phyloP scores from a whole-genome alignment of 2,329 filamentous ascomycete genomes.

The Pseudomassariella vexata region DNA sequence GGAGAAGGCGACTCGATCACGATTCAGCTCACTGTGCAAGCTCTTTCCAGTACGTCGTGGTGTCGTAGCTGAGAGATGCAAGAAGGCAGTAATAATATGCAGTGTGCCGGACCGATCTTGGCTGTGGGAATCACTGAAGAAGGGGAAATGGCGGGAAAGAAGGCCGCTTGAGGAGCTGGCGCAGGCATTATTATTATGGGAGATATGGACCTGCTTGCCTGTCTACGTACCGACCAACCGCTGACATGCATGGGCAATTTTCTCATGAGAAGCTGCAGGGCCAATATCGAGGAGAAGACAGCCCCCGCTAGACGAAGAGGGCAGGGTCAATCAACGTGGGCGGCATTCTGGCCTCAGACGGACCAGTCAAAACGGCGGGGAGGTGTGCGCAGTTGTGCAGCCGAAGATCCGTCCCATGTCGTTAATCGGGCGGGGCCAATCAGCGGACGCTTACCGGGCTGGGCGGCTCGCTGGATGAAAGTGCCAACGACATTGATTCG shows the following conservation, averaged over 20 bases:
- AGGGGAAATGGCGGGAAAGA: slow-evolving; percentile 5
- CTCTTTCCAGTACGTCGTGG: no score
- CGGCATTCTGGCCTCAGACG: slow-evolving; percentile 18
- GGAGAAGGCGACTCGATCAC: not conserved
- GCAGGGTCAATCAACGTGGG: slow-evolving; percentile 8
- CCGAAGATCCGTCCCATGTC: slow-evolving; percentile 6
- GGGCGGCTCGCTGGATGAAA: slow-evolving; percentile 23
- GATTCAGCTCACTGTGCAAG: not conserved
- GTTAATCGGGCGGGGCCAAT: slow-evolving; percentile 19
- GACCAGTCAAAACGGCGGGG: slow-evolving; percentile 22
- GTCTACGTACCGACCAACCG: no score
- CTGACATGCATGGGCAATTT: slow-evolving; percentile 5
- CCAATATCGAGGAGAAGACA: slow-evolving; percentile 1
- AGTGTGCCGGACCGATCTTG: not conserved
- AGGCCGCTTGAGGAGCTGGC: slow-evolving; percentile 3
- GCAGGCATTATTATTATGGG: slow-evolving; percentile 6
- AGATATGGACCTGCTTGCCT: not conserved
- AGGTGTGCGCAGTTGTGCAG: slow-evolving; percentile 23
- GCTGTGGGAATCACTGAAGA: no score
- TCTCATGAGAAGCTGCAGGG: slow-evolving; percentile 1
- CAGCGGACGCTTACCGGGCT: slow-evolving; percentile 11
- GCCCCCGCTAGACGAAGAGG: slow-evolving; percentile 1
- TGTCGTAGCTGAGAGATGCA: no score
- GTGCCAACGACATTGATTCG: slow-evolving; percentile 21
- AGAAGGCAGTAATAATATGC: no score